Base-by-base conservation (phyloP, 352 stramenopile genomes). In the Phytophthora pseudosyringae region DNA sequence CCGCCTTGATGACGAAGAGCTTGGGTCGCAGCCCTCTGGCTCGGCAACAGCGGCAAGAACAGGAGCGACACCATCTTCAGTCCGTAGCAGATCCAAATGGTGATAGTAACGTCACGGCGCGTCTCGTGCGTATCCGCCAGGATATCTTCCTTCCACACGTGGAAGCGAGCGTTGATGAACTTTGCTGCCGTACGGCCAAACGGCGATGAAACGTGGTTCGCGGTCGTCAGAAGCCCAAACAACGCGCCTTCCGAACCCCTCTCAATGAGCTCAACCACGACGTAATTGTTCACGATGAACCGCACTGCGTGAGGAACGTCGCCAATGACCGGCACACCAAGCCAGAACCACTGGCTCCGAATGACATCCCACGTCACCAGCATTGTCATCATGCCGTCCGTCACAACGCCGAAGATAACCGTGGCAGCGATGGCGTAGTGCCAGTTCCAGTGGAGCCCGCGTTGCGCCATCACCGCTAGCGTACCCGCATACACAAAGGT, bases 331-430 rank as follows among this genome's bases (percentile, higher is more conserved):
- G 73, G 73, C 5, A 85, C 76, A 5, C 64, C 69, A 13, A 80
- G 73, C 76, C 71, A 88, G 66, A 88, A 83, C 78, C 78, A 86
- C 56, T 83, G 78, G 47, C 74, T 88, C 35, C 78, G 78, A 13
- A 73, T 39, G 7, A 84, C 56, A 43, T 76, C 48, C 78, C 78
- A 88, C 4, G 73, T 71, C 16, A 75, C 77, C 3, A 86, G 40
- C 31, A 82, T 79, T 9, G 72, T 88, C 68, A 84, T 76, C 45
- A 83, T 63, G 6, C 51, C 72, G 12, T 88, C 76, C 18, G 80
- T 67, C 4, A 60, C 12, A 25, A 86, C 53, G 0, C 64, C 75
- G 3, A 67, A 64, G 18, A 79, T 64, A 40, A 81, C 68, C 0
- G 76, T 82, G 28, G 67, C 35, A 4, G 52, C 40, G 38, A 82